These are phyloP conservation scores for Chrysoporthe deuterocubensis DNA, from an alignment of 2,329 filamentous ascomycete species.

Conservation along the genomic window DNA sequence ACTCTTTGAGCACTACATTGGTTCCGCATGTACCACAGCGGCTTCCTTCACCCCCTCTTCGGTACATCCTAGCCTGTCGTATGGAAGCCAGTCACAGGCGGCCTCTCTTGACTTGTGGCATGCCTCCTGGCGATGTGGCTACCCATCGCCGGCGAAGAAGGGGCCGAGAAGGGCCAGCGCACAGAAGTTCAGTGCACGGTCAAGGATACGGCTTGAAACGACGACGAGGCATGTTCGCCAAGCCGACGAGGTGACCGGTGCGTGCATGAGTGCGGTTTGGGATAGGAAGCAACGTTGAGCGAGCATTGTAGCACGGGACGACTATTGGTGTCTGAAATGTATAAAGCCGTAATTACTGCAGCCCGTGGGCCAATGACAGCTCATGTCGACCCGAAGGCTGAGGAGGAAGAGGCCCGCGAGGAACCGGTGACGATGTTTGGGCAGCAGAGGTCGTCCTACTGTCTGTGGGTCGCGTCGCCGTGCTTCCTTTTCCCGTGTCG, in stretches of 20 bases:
- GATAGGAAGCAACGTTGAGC: not conserved
- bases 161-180: not conserved
- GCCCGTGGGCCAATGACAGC: constrained; percentile 19
- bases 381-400: constrained; percentile 23
- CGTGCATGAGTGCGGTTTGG: not conserved
- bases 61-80: constrained; percentile 1
- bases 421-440: not conserved
- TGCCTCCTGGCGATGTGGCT: not conserved
- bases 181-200: not conserved
- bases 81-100: constrained; percentile 8
- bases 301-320: constrained; percentile 17
- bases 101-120: constrained; percentile 5
- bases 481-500: not conserved
- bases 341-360: constrained; percentile 24
- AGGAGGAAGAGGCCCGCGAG: not conserved
- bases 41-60: not conserved
- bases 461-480: not conserved
- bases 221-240: constrained; percentile 1
- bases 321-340: constrained; percentile 22
- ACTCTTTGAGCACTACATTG: constrained; percentile 23
- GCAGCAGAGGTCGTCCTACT: not conserved
- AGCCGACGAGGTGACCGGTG: not conserved
- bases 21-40: constrained; percentile 8
- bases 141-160: not conserved
- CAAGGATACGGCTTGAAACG: not conserved